Evolutionary conservation across 805 yeast species (phyloP), one percentile per base, ranked within the genome.

Genomic region (Candida sonorensis): DNA sequence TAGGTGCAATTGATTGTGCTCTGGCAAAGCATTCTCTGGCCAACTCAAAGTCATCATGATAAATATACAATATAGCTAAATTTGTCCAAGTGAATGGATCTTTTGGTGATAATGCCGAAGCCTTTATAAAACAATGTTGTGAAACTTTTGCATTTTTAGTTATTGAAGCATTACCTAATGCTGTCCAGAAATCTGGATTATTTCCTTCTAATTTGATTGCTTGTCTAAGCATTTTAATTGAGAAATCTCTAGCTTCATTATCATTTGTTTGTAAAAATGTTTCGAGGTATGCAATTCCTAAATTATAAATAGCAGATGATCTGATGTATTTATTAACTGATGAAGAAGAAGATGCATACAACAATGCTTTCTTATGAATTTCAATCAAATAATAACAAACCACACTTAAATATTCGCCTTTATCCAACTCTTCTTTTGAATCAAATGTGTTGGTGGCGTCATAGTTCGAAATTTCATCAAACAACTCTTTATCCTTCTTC

Each of bases 121-220:
- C 88, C 41, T 84, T 81, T 45, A 92, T 82, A 46, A 83, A 85
- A 53, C 96, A 86, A 59, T 92, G 99, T 57, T 92, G 99, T 0
- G 97, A 66, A 6, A 85, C 81, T 29, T 72, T 69, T 0, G 90
- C 78, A 42, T 76, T 81, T 4, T 65, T 56, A 3, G 74, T 59
- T 34, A 78, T 67, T 7, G 85, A 73, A 0, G 87, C 81, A 35
- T 81, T 69, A 10, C 97, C 98, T 18, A 90, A 63, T 0, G 83
- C 79, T 33, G 74, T 65, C 99, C 99, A 92, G 36, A 76, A 76
- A 13, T 71, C 76, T 2, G 81, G 64, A 40, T 81, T 82, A 36
- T 69, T 72, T 5, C 79, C 68, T 53, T 90, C 96, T 7, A 76
- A 58, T 35, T 71, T 76, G 34, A 88, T 75, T 0, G 95, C 80